Base-by-base conservation (phyloP, 139 green algal species). In the Asterochloris sp. region DNA sequence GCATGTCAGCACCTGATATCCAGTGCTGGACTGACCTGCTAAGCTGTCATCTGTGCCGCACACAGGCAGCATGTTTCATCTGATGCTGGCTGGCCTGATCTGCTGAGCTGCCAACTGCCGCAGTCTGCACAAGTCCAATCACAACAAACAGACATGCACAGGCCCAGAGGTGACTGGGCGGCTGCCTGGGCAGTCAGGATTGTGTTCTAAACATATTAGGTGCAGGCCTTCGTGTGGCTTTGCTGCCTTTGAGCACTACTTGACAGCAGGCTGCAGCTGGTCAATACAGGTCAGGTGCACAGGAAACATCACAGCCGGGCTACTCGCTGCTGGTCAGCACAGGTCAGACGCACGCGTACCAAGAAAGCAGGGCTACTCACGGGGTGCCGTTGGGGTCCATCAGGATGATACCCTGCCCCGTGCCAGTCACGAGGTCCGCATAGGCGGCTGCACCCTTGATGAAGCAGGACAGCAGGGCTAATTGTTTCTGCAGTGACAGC, bases 391-490 rank as follows among this genome's bases (percentile, higher is more conserved):
- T 38, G 23, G 24, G 38, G 76, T 80, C 76, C 24, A 80, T 14
- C 17, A 80, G 67, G 76, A 80, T 69, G 54, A 29, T 62, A 60
- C 76, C 76, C 11, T 23, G 15, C 23, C 61, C 76, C 67, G 38
- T 80, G 60, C 60, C 76, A 8, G 69, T 14, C 24, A 80, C n/a
- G 24, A 80, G 38, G n/a, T 80, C 76, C 6, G 68, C 76, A 69
- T 80, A 80, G 12, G 76, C 76, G 2, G 76, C 67, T n/a, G 68
- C n/a, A n/a, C 76, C 76, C 38, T 80, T 80, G 76, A 80, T 80
- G 23, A 80, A 80, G n/a, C 76, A 80, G 47, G 76, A 80, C 76
- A 80, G 60, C 76, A 80, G 47, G 21, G 76, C 76, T 23, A 80
- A 23, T 62, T 80, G 76, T 26, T 80, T 80, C 54, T 54, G 38